Evolutionary conservation across 257 asterid species (phyloP), one percentile per base, ranked within the genome.

Genomic region (Solanum chiquidenum): DNA sequence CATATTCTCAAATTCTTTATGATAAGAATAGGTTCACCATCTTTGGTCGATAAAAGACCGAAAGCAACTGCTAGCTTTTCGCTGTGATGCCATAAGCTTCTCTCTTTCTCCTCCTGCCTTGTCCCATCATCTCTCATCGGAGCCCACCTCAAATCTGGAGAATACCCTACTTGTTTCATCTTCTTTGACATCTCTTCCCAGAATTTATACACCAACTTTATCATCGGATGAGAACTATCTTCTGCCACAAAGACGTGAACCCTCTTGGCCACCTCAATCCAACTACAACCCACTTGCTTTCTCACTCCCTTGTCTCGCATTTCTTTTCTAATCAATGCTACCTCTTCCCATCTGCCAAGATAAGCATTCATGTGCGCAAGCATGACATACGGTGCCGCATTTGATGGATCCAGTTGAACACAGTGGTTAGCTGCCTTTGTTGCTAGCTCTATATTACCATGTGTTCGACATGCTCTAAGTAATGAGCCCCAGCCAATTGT

Each of bases 41-140:
- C 86, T 84, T 89, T 87, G 7, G 92, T 93, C 2, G 90, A 88
- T 69, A 93, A 88, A 77, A 95, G 58, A 85, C 96, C 96, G 31
- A 92, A 93, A 33, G 93, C 96, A 87, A 93, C 94, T 6, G 98
- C 98, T 14, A 95, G 89, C 89, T 93, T 95, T 93, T 95, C 98
- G 52, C 95, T 93, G 80, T 94, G 96, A 93, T 93, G 92, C 89
- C 92, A 84, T 62, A 91, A 84, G 18, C 90, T 88, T 20, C 49
- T 88, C 88, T 89, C 94, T 90, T 88, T 93, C 66, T 89, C 95
- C 71, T 87, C 91, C 44, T 89, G 91, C 35, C 86, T 83, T 29
- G 84, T 29, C 23, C 91, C 93, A 33, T 92, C 91, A 23, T 92
- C 94, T 86, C 92, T 86, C 38, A 88, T 87, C 1, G 90, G 71